Evolutionary conservation across 176 grass and related monocot genomes (phyloP).

Genomic region (Avena eriantha): DNA sequence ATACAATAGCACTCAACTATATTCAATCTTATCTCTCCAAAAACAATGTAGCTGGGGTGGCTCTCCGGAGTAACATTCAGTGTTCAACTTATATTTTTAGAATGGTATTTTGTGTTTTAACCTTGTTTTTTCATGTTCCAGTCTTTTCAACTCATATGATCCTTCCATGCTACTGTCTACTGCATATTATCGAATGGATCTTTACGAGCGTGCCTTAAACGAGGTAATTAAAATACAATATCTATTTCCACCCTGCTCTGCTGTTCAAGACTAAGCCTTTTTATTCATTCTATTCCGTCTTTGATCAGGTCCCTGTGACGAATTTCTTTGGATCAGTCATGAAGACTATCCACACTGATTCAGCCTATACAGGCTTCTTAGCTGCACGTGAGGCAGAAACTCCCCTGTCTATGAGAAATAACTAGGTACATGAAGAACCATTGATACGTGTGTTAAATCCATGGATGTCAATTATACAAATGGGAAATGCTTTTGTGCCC

Average conservation of each 20-base stretch:
- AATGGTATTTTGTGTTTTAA: constrained; percentile 24
- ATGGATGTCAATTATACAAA: no score
- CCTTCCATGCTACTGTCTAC: constrained; percentile 87
- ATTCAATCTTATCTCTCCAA: not conserved
- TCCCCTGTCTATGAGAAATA: no score
- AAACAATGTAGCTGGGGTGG: constrained; percentile 8
- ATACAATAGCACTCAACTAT: constrained; percentile 8
- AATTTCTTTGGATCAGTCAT: constrained; percentile 99
- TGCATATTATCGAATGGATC: constrained; percentile 92
- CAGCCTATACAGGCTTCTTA: constrained; percentile 71
- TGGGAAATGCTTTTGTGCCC: no score
- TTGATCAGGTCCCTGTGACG: constrained; percentile 79
- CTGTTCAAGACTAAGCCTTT: constrained; percentile 31
- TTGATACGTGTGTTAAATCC: no score
- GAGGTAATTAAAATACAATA: constrained; percentile 54
- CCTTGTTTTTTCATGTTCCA: constrained; percentile 48
- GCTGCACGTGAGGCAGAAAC: constrained; percentile 38
- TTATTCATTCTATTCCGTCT: constrained; percentile 26
- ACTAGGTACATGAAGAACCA: no score
- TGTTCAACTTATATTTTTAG: constrained; percentile 16
- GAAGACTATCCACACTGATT: constrained; percentile 89
- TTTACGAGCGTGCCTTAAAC: constrained; percentile 71
- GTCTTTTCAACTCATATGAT: constrained; percentile 97
- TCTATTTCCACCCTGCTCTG: constrained; percentile 31
- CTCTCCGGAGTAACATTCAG: not conserved